Conservation (phyloP, 2,329 filamentous ascomycete genomes). For the Ceratocystis harringtonii region DNA sequence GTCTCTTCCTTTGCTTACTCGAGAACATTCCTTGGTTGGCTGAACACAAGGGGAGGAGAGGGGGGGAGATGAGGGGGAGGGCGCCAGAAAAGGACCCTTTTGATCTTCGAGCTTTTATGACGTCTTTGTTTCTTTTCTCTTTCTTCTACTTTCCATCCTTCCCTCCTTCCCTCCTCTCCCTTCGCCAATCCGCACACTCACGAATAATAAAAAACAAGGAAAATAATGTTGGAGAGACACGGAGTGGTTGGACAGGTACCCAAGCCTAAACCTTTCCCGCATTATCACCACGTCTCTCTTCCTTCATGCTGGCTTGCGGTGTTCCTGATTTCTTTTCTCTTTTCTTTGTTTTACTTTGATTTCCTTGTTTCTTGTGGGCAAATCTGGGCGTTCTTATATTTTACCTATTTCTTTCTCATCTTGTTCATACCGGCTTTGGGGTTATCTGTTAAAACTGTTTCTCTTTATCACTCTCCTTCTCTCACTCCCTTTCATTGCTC, state of each 20-base stretch:
- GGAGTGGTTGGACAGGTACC: background rate
- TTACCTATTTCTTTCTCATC: slow-evolving; percentile 1
- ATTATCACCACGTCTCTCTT: background rate
- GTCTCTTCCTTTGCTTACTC: background rate
- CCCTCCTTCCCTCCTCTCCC: background rate
- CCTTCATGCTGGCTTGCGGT: slow-evolving; percentile 7
- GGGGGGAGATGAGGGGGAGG: background rate
- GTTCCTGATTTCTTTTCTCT: background rate
- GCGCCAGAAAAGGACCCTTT: background rate
- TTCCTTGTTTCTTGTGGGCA: slow-evolving; percentile 10
- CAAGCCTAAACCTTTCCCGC: background rate
- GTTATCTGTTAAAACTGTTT: background rate
- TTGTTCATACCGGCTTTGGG: slow-evolving; percentile 15
- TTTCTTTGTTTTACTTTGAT: slow-evolving; percentile 4
- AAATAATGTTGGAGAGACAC: background rate
- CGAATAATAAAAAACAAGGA: background rate
- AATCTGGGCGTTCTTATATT: slow-evolving; percentile 7
- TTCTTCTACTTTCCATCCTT: background rate
- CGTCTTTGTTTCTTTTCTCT: background rate
- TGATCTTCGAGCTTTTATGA: background rate
- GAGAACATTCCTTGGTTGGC: background rate
- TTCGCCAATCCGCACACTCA: too few species aligned
- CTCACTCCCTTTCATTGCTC: background rate
- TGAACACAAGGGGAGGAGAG: background rate
- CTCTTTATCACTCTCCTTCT: too few species aligned